Evolutionary conservation across 331 rosid genomes (phyloP), one percentile per base, ranked within the genome.

Genomic region (Prunus yedoensis): DNA sequence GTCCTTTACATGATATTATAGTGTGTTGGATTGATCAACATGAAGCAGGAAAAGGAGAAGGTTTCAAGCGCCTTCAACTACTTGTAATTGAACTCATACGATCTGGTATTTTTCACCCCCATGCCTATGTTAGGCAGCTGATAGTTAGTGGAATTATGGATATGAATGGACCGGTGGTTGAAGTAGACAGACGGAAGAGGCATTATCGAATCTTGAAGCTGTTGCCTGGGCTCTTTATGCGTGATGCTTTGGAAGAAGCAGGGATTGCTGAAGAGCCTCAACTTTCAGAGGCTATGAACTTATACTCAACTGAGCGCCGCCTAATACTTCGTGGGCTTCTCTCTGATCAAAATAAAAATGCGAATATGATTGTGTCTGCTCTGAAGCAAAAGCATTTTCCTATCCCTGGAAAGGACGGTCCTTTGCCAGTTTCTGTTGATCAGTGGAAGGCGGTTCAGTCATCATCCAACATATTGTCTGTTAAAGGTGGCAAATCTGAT

Each of bases 11-110:
- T 71, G 98, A 95, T 86, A 86, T 91, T 78, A 72, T 95, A 71
- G 98, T 92, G 30, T 91, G 98, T 86, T 95, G 99, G 99, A 91
- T 95, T 81, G 99, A 95, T 87, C 99, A 95, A 78, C 98, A 95
- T 88, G 95, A 83, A 54, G 89, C 89, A 77, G 90, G 83, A 62
- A 91, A 89, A 82, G 89, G 96, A 71, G 96, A 89, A 86, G 99
- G 97, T 74, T 85, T 80, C 78, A 87, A 91, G 68, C 89, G 98
- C 47, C 84, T 92, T 14, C 93, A 92, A 79, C 88, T 95, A 73
- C 90, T 95, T 69, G 77, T 92, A 17, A 86, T 85, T 69, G 98
- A 95, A 83, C 92, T 95, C 64, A 82, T 87, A 67, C 82, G 78
- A 17, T 95, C 88, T 54, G 99, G 99, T 50, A 91, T 95, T 52